A percentile compares a stretch with the other conserved stretches of the same genome.
Evolutionary conservation across 2,329 filamentous ascomycete genomes (phyloP).

Genomic region (Penicillium sclerotigenum): DNA sequence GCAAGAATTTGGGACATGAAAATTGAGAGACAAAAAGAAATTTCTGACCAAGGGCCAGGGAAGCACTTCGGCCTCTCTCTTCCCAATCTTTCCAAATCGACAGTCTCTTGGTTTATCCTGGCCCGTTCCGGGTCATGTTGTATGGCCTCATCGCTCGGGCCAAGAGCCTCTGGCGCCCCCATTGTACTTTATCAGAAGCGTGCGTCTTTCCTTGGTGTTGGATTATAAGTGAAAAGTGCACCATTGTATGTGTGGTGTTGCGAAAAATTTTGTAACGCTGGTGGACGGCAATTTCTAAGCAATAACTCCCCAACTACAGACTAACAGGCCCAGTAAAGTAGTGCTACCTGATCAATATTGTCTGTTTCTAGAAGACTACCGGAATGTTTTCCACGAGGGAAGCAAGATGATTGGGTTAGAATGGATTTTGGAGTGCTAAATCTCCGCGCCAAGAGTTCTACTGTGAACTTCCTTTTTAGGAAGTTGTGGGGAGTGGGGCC

Average conservation of each 20-base stretch:
- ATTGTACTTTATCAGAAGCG: background rate
- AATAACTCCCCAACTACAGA: background rate
- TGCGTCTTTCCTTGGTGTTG: background rate
- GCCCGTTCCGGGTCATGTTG: background rate
- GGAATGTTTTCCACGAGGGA: background rate
- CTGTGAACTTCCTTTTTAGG: conserved; percentile 20
- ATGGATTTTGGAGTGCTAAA: background rate
- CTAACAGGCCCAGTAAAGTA: background rate
- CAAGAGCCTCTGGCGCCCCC: background rate
- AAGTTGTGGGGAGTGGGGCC: conserved; percentile 26
- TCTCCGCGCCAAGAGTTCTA: conserved; percentile 4
- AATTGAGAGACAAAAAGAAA: conserved; percentile 61
- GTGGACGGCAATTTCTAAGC: conserved; percentile 9
- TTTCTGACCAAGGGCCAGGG: conserved; percentile 52
- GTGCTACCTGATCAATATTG: background rate
- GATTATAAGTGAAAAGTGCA: background rate
- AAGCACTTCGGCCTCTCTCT: conserved; percentile 60
- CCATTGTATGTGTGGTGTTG: background rate
- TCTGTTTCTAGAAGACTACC: conserved; percentile 2
- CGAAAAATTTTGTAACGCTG: background rate
- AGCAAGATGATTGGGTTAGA: background rate
- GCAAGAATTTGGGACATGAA: conserved; percentile 62
- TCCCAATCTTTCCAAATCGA: conserved; percentile 57
- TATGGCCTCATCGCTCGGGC: background rate
- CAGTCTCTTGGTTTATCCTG: conserved; percentile 3